Conservation (phyloP, 1,284 basidiomycete genomes). For the Heliocybe sulcata region DNA sequence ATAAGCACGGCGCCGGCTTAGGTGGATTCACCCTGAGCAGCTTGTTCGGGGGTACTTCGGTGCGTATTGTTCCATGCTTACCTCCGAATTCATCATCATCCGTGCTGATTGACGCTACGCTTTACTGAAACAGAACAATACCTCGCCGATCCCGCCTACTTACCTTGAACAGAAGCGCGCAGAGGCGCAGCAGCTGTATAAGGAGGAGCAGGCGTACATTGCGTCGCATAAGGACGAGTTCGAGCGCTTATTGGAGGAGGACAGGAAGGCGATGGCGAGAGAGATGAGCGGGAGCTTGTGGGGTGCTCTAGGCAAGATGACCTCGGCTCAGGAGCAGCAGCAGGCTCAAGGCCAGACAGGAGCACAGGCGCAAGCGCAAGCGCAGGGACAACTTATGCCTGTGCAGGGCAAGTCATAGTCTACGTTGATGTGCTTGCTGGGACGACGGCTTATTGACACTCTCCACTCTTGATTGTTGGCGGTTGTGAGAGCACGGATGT, state of each 20-base stretch:
- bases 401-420: not conserved
- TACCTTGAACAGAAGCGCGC: slow-evolving; percentile 88
- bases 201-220: slow-evolving; percentile 87
- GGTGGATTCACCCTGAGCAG: slow-evolving; percentile 50
- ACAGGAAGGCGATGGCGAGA: slow-evolving; percentile 70
- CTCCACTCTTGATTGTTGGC: not conserved
- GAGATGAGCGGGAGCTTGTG: slow-evolving; percentile 40
- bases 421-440: not conserved
- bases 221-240: slow-evolving; percentile 76
- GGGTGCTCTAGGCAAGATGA: slow-evolving; percentile 26
- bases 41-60: slow-evolving; percentile 48
- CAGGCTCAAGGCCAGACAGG: not conserved
- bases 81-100: slow-evolving; percentile 2
- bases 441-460: not conserved
- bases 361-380: not conserved
- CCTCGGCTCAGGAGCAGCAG: not conserved
- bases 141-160: slow-evolving; percentile 56
- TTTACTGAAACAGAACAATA: slow-evolving; percentile 19
- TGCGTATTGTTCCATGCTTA: slow-evolving; percentile 12
- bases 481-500: no score
- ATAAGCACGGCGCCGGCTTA: slow-evolving; percentile 31
- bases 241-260: slow-evolving; percentile 73
- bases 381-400: not conserved
- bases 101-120: slow-evolving; percentile 5
- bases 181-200: slow-evolving; percentile 81